phyloP scores from a whole-genome alignment of 768 basidiomycete species.

The Cyclocybe aegerita region DNA sequence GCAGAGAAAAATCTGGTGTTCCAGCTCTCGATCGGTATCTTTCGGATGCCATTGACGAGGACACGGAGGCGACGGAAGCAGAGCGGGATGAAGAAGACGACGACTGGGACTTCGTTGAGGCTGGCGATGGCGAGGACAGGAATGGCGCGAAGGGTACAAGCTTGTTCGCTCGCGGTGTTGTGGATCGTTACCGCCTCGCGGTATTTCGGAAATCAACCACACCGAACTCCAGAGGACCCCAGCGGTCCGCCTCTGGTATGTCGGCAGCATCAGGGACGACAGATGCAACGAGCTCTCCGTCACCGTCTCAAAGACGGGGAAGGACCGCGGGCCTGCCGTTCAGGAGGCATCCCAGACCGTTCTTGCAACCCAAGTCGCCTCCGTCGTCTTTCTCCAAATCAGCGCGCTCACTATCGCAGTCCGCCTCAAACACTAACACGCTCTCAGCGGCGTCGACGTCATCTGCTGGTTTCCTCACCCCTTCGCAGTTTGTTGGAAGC shows the following conservation, averaged over 20 bases:
- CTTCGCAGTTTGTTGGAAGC: constrained; percentile 55
- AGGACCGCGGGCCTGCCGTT: constrained; percentile 68
- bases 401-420: constrained; percentile 35
- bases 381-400: constrained; percentile 45
- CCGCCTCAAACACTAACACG: constrained; percentile 46
- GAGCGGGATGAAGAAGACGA: constrained; percentile 64
- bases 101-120: constrained; percentile 91
- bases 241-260: constrained; percentile 54
- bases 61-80: constrained; percentile 38
- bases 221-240: constrained; percentile 35
- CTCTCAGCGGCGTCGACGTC: constrained; percentile 39
- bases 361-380: constrained; percentile 73
- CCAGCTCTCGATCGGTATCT: constrained; percentile 76
- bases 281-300: constrained; percentile 45
- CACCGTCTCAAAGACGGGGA: constrained; percentile 62
- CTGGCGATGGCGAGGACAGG: constrained; percentile 76
- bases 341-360: constrained; percentile 70
- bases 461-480: constrained; percentile 51
- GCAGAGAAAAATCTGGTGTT: constrained; percentile 83
- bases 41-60: constrained; percentile 53
- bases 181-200: constrained; percentile 81
- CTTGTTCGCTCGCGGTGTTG: constrained; percentile 88
- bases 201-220: constrained; percentile 85
- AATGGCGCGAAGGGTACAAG: constrained; percentile 80
- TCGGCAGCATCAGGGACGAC: constrained; percentile 53